Percentiles rank a stretch among this genome's conserved stretches.
phyloP scores from a whole-genome alignment of 2,329 filamentous ascomycete species.

The Scortechinia acanthostroma region DNA sequence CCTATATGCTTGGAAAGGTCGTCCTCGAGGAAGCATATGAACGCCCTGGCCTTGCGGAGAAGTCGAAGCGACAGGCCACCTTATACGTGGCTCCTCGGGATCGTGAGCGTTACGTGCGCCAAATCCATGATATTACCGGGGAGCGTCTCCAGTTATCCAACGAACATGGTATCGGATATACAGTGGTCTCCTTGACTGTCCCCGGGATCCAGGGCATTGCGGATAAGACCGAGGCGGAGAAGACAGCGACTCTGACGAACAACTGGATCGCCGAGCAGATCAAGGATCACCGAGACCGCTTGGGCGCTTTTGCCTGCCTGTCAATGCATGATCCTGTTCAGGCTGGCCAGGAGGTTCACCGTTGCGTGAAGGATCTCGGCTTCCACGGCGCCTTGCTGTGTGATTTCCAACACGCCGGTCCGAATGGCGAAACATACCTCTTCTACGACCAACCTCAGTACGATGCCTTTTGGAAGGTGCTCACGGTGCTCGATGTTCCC shows the following conservation, averaged over 20 bases:
- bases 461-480: conserved; percentile 18
- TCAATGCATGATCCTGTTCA: conserved; percentile 17
- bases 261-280: not conserved
- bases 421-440: conserved; percentile 11
- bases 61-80: not conserved
- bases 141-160: not conserved
- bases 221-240: not conserved
- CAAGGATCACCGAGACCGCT: conserved; percentile 7
- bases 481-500: conserved; percentile 35
- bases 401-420: conserved; percentile 7
- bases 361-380: conserved; percentile 15
- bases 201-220: not conserved
- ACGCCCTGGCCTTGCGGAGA: not conserved
- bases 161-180: not conserved
- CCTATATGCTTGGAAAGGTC: not conserved
- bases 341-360: conserved; percentile 17
- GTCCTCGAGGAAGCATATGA: not conserved
- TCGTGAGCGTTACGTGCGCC: not conserved
- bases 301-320: conserved; percentile 17
- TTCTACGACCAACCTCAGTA: conserved; percentile 19
- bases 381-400: conserved; percentile 21
- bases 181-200: not conserved
- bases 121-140: not conserved
- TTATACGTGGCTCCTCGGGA: not conserved
- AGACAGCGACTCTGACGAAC: not conserved